Evolutionary conservation across 1,284 basidiomycete genomes (phyloP), one percentile per base, ranked within the genome.

Genomic region (Abortiporus biennis): DNA sequence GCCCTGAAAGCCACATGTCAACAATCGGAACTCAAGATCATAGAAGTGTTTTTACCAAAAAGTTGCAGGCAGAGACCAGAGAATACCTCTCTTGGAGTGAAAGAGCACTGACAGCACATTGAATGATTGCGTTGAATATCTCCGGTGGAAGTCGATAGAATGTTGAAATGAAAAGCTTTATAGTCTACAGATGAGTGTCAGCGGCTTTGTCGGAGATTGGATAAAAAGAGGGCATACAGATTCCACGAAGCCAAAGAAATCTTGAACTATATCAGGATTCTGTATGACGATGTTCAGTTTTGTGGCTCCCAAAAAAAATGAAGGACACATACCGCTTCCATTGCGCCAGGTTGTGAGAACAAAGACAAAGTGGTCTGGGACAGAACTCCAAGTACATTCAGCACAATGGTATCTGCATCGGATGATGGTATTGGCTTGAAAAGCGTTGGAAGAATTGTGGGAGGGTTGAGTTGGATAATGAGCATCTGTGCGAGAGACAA

Each of bases 211-310:
- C n/a, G 13, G 11, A 32, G n/a, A 24, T 19, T n/a, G 21, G 9
- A n/a, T 29, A n/a, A 19, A 29, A 21, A 19, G 25, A 9, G 21
- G 2, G 62, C 72, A 44, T 44, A 85, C 85, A 39, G 72, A 71
- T 40, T 87, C 83, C 67, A 86, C 74, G 54, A 82, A 92, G 21
- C 74, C 74, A 64, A 92, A 94, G 63, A 92, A 92, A 20, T 80
- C 82, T 57, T 92, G 89, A 1, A 91, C 87, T 20, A 94, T 77
- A 57, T 94, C 92, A 0, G 92, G 91, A 55, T 93, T 87, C 83
- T 87, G 40, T 4, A 24, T 36, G 16, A 13, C 9, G 35, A 13
- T 25, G 38, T n/a, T 16, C 46, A 19, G 45, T 15, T 16, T 12
- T 13, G 4, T 17, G 5, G 22, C 21, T 16, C 6, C 3, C 15